Evolutionary conservation across 257 asterid species (phyloP).

Genomic region (Jacaranda copaia): DNA sequence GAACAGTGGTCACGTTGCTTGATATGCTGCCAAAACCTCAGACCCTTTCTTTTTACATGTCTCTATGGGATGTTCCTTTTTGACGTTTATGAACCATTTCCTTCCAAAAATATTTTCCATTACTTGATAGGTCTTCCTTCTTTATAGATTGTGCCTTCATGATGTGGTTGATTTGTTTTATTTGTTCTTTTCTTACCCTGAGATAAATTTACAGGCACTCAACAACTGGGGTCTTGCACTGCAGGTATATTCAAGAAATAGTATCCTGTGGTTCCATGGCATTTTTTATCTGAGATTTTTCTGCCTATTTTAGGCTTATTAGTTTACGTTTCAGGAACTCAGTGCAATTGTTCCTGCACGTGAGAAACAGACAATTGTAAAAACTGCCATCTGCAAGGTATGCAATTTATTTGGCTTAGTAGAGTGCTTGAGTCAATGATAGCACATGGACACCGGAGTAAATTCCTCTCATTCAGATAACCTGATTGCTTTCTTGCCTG

Average conservation of each 20-base stretch:
- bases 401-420: constrained; percentile 21
- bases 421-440: constrained; percentile 20
- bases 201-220: constrained; percentile 71
- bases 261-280: neutral
- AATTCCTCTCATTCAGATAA: constrained; percentile 16
- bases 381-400: constrained; percentile 95
- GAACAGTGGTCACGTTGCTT: neutral
- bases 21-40: too few relatives aligned
- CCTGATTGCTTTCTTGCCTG: constrained; percentile 25
- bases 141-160: neutral
- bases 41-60: neutral
- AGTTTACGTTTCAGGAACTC: constrained; percentile 75
- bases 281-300: constrained; percentile 28
- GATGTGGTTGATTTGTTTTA: constrained; percentile 19
- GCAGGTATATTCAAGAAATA: constrained; percentile 63
- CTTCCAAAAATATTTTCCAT: neutral
- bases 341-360: constrained; percentile 99
- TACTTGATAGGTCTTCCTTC: neutral
- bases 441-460: neutral
- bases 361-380: constrained; percentile 89
- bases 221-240: constrained; percentile 99
- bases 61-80: neutral
- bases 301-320: constrained; percentile 24
- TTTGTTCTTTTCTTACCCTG: constrained; percentile 40
- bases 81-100: neutral